Evolutionary conservation across 129 eudicot genomes (phyloP), one percentile per base, ranked within the genome.

Genomic region (Escallonia rubra): DNA sequence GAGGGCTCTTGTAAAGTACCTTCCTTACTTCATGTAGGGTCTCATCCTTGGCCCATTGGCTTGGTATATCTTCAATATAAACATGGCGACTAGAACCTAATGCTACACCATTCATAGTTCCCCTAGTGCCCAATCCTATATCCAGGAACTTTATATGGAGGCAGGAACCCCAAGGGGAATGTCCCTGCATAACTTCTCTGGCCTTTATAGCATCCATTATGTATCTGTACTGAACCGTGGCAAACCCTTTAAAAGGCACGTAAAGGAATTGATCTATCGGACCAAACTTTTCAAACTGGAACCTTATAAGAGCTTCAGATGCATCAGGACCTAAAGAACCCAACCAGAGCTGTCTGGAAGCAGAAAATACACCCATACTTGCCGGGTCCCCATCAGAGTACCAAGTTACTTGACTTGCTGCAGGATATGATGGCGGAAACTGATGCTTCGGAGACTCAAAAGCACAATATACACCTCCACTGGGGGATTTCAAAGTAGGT

Each of bases 251-350:
- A 11, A 45, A 65, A 39, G 87, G 79, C 40, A 72, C 72, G 76
- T 65, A 87, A 6, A 66, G 65, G n/a, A 89, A 74, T 23, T 79
- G 88, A 60, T 94, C 78, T 62, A 85, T 63, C 10, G 87, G 90
- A 23, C 99, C 99, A 79, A 89, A 89, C 73, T 78, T 82, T 74
- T 94, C 97, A 72, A 89, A 83, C 49, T 94, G 95, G 73, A 44
- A 80, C 65, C 88, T 81, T 50, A 94, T 61, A 23, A 55, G 80
- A 56, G 82, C 85, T 79, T 94, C 99, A 55, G 99, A 76, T 72
- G 87, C 85, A 72, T 94, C 93, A 49, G 87, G 90, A 12, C 93
- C 91, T 57, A 89, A 72, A 45, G 88, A 94, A 42, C 90, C 96
- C 58, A 93, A 41, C 96, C 90, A 87, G 43, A 94, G 87, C 68